Evolutionary conservation across 768 basidiomycete species (phyloP).

Genomic region (Melanogaster broomeanus): DNA sequence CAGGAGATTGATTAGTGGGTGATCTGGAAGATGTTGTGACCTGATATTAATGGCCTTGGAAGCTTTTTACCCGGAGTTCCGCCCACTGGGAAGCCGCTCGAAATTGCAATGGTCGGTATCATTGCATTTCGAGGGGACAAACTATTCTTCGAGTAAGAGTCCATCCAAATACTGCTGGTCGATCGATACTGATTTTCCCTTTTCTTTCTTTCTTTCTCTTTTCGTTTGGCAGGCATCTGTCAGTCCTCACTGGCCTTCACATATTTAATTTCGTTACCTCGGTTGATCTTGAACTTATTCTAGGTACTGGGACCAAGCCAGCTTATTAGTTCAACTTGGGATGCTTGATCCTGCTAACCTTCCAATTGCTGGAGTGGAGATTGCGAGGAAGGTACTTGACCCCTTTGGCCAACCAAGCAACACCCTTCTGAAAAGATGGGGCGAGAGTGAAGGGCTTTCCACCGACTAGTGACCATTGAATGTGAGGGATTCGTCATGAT

Average conservation of each 20-base stretch:
- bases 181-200: neutral
- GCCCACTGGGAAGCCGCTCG: conserved; percentile 39
- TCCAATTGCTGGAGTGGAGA: conserved; percentile 42
- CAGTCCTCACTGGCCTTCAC: neutral
- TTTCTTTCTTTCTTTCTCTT: too few relatives aligned
- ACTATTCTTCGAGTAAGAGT: conserved; percentile 46
- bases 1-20: conserved; percentile 46
- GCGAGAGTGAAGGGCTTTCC: conserved; percentile 36
- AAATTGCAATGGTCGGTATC: conserved; percentile 45
- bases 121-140: conserved; percentile 52
- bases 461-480: conserved; percentile 24
- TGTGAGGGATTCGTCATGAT: conserved; percentile 15
- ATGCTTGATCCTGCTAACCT: conserved; percentile 33
- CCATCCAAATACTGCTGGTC: neutral
- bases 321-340: conserved; percentile 43
- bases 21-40: neutral
- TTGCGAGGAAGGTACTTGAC: conserved; percentile 41
- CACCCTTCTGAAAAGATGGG: conserved; percentile 37
- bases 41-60: neutral
- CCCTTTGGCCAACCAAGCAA: conserved; percentile 44
- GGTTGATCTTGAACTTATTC: neutral
- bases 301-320: conserved; percentile 55
- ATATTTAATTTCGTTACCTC: neutral
- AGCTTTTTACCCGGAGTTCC: conserved; percentile 36
- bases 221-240: conserved; percentile 16